Conservation (phyloP, 345 rosid genomes). For the Ricinus communis region DNA sequence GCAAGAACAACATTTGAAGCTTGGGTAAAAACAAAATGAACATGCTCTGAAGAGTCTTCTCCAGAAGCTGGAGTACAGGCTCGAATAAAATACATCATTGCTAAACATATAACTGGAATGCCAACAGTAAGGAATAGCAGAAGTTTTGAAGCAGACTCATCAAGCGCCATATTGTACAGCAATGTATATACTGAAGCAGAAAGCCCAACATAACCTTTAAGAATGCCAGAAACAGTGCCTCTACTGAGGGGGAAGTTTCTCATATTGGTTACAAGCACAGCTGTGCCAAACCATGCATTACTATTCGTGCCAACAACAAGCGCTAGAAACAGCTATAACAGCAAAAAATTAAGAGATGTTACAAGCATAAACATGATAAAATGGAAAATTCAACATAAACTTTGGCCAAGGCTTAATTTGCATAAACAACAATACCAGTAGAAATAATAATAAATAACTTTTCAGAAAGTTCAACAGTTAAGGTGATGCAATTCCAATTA, state of each 20-base stretch:
- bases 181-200: constrained; percentile 80
- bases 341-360: background rate
- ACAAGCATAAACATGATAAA: background rate
- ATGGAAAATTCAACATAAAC: background rate
- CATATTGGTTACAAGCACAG: constrained; percentile 91
- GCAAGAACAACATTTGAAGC: constrained; percentile 67
- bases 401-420: background rate
- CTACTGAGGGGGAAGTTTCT: constrained; percentile 82
- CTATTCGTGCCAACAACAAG: constrained; percentile 71
- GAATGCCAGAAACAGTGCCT: constrained; percentile 81
- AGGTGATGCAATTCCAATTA: background rate
- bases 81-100: constrained; percentile 70
- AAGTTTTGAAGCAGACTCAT: constrained; percentile 57
- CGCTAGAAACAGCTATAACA: constrained; percentile 72
- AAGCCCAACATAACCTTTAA: constrained; percentile 83
- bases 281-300: constrained; percentile 84
- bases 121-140: constrained; percentile 70
- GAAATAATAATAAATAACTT: background rate
- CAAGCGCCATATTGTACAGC: constrained; percentile 57
- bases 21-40: constrained; percentile 70
- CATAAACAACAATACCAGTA: background rate
- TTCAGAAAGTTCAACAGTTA: background rate
- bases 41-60: constrained; percentile 79
- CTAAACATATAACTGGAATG: constrained; percentile 64
- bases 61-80: constrained; percentile 84